Base-by-base conservation (phyloP, 164 flowering plant species). In the Piper betle region DNA sequence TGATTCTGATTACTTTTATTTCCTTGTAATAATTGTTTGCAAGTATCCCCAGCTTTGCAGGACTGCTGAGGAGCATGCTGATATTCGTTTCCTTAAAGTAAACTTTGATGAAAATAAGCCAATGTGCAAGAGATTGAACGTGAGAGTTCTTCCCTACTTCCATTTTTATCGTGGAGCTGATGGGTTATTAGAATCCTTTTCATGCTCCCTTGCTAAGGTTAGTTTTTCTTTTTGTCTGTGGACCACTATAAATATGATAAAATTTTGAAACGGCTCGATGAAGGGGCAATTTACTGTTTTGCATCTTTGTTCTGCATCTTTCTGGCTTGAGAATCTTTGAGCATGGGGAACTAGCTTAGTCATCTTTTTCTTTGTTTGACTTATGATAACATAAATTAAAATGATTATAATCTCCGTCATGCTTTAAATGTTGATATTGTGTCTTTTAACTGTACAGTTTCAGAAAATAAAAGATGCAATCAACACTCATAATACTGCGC, bases 121-220 rank as follows among this genome's bases (percentile, higher is more conserved):
- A 20, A 86, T 93, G 97, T 90, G 97, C 78, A 93, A 90, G 70
- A 80, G 78, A 63, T 72, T 93, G 81, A 90, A 90, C 66, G 96
- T 93, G 12, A 93, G 77, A 72, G 98, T 92, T 57, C 94, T 89
- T 75, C 98, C 98, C 53, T 83, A 71, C 73, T 92, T 92, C 60
- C 96, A 92, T 72, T 92, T 92, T 62, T 92, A 89, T 69, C 89
- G 96, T 37, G 96, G 98, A 39, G 89, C 96, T 50, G 84, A 89
- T 75, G 96, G 96, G 17, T 80, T 69, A 67, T 70, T 92, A 61
- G 98, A 92, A 63, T 71, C 91, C n/a, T 92, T 92, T 74, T 89
- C 98, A 16, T 92, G 98, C 73, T 89, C 96, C 39, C 96, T 92
- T 60, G 93, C 90, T 6, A 92, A 92, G 86, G 98, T 92, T 63